Evolutionary conservation across 2,329 filamentous ascomycete species (phyloP), one percentile per base, ranked within the genome.

Genomic region (Clarireedia homoeocarpa): DNA sequence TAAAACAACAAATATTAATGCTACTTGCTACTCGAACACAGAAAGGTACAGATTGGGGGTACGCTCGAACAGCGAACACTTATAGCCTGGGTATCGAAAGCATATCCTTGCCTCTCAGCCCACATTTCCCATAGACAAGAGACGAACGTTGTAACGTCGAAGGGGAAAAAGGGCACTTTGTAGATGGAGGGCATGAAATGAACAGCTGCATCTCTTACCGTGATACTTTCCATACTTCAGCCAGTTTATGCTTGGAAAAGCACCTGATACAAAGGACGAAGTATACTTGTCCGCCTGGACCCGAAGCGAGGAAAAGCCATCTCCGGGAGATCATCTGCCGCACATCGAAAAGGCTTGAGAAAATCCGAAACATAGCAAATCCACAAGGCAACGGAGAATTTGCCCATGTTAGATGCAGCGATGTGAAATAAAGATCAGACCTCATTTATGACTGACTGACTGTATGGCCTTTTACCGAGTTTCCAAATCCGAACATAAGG

Each of bases 291-390:
- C 47, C 44, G 34, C 44, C 48, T 53, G 27, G 20, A 56, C 27
- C 20, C 52, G 23, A 56, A 52, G 54, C 54, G 54, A 34, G 30
- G 9, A 53, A 44, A 45, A 45, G 40, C 45, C 56, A 52, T 57
- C 30, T 50, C 53, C 62, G 61, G 59, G 61, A 61, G 61, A 62
- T 64, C 61, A 59, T 48, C 61, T 62, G 51, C 61, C 59, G 58
- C 56, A 57, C 49, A 20, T 49, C 51, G 51, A 42, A 59, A 49
- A 26, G 47, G 56, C 55, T 59, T 52, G 26, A 48, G 60, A 36
- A 52, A 44, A 38, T 49, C 53, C 44, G 46, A 60, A 56, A 49
- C 39, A 54, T 39, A 42, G 27, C 49, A 54, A 45, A 46, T 54
- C 34, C 45, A 6, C 47, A 42, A 40, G 26, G 23, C 17, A 26